Base-by-base conservation (phyloP, 306 rosid species). In the Ceratonia siliqua region DNA sequence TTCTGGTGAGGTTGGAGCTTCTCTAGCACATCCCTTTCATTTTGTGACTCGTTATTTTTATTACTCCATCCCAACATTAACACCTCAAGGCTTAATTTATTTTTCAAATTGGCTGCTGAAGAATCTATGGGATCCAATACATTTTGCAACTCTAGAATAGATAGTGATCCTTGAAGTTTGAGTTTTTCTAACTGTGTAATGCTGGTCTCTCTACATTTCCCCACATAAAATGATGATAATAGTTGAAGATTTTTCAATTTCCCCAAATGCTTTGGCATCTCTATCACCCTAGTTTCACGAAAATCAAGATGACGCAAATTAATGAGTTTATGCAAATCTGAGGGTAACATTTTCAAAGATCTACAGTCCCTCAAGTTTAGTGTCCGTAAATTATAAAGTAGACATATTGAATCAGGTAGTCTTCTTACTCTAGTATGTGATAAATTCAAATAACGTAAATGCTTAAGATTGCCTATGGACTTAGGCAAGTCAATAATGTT, bases 391-490 rank as follows among this genome's bases (percentile, higher is more conserved):
- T 48, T 56, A n/a, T 54, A 38, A n/a, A 85, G 79, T 1, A 11
- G 4, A 58, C 84, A 33, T 27, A 56, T 9, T 6, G 80, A 75
- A n/a, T 73, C 6, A 0, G 82, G 84, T 0, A 85, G 5, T 3
- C 1, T 4, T 48, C 0, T 21, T 4, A 85, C 8, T 0, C 0
- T 0, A 9, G 59, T 76, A 0, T 4, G 0, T 21, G 80, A 62
- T 6, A 68, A 3, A 3, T 85, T 56, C n/a, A 82, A 58, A 36
- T 85, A 79, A 17, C 80, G 63, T 3, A 75, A 43, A 58, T 75
- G 74, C 8, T 59, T 67, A 35, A 84, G 18, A 3, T 62, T 11
- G 8, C 66, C 56, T 5, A 84, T 4, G 7, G 73, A 30, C 1
- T 73, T 6, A 0, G 72, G 76, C 17, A 84, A 41, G 13, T 61